Base-by-base conservation (phyloP, 2,329 filamentous ascomycete species). In the Colletotrichum sp. region DNA sequence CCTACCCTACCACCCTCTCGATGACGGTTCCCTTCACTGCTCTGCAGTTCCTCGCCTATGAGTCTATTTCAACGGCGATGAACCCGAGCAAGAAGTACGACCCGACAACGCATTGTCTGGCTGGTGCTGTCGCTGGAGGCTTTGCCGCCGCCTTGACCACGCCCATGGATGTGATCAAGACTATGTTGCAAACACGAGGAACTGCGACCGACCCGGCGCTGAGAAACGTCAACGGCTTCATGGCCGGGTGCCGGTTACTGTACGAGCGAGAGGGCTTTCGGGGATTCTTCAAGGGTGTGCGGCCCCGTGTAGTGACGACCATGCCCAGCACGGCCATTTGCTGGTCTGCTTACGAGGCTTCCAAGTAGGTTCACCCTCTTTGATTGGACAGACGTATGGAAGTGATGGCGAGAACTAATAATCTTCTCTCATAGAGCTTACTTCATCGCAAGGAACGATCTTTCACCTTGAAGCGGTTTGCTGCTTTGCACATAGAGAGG, bases 311-410 rank as follows among this genome's bases (percentile, higher is more conserved):
- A 64, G 93, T 99, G 77, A 98, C 96, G 13, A 98, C 97, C 2
- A 99, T 99, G 94, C 97, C 97, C 24, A 98, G 96, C 87, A 99
- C 97, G 39, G 97, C 97, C n/a, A 99, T 99, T 82, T 99, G 97
- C 90, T 99, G 97, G 97, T 97, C 92, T 52, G 92, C 92, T 34
- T 93, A 93, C 80, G 92, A 93, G 81, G 92, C 92, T 78, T 93
- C 91, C 80, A 93, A 93, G 92, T 93, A 85, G 81, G 91, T 87
- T 26, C 66, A 36, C n/a, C 26, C 30, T 32, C 39, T 9, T 8
- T 44, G 3, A 64, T 52, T 13, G 21, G 24, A 18, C 15, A 30
- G 13, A 16, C 44, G 28, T 65, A 64, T 16, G 75, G 59, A 30
- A 28, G 24, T 28, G 21, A 59, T 28, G n/a, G 36, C 18, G 9